Evolutionary conservation across 2,329 filamentous ascomycete genomes (phyloP), one percentile per base, ranked within the genome.

Genomic region (Colletotrichum truncatum): DNA sequence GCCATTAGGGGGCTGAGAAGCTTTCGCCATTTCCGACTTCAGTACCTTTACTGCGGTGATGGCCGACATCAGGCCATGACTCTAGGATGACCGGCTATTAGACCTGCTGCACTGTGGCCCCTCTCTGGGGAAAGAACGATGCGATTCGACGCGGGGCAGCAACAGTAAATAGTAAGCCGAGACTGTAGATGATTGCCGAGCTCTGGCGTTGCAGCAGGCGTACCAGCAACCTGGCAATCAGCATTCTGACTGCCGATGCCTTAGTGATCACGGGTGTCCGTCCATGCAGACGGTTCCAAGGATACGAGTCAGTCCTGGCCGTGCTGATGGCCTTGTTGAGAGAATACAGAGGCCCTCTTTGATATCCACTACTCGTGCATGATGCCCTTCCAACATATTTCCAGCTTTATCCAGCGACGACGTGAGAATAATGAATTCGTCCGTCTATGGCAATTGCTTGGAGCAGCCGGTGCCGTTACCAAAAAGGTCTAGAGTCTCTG

Each of bases 11-110:
- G 16, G n/a, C 26, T n/a, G n/a, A 23, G 39, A 51, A 41, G 34
- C 39, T 46, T 25, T 60, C 55, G 55, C 45, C 52, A 63, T 58
- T 63, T 63, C 60, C 60, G 52, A 58, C 36, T 12, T 23, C 39
- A 21, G 16, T 34, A 34, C 23, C 26, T n/a, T 45, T 32, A 36
- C 41, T 26, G 26, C 46, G 46, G 56, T 41, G 55, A 61, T 51
- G 32, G 34, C 48, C 55, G 56, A 53, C 23, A 39, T 52, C 32
- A 52, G 45, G 10, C 39, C 30, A 64, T 26, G 45, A 11, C 16
- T 38, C 36, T 28, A 30, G 18, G 38, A 21, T 45, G 18, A 30
- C 26, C 12, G 32, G n/a, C 34, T 10, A 12, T 32, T 9, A 34
- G 52, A 34, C 16, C 23, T 25, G 14, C 9, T 18, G 48, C 39